Percentiles rank a stretch among this genome's conserved stretches.
These are phyloP conservation scores for Phenoliferia sp. DNA, from an alignment of 1,284 basidiomycete species.

Conservation along the genomic window DNA sequence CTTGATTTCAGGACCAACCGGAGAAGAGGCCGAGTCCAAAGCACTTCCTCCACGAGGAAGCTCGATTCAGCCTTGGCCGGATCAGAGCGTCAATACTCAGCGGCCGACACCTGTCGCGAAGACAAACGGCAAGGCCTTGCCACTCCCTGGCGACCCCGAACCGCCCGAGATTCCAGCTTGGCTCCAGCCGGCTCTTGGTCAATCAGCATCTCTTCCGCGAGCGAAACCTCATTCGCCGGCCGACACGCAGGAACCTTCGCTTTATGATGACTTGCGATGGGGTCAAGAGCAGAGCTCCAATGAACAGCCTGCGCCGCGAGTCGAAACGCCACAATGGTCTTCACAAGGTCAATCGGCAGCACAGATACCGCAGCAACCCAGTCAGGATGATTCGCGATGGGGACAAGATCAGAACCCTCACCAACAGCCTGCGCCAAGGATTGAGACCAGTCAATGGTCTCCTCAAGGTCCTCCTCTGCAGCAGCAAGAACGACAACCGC, in stretches of 20 bases:
- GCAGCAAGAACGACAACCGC: neutral
- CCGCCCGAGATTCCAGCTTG: conserved; percentile 1
- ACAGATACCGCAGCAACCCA: no score
- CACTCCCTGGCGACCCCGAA: conserved; percentile 23
- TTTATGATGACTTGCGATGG: neutral
- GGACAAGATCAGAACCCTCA: no score
- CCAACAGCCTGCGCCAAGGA: neutral
- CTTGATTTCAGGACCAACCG: neutral
- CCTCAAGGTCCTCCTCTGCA: neutral
- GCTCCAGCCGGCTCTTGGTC: conserved; percentile 4
- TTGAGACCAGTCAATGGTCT: neutral
- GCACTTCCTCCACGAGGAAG: neutral
- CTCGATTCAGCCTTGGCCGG: neutral
- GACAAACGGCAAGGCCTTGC: neutral
- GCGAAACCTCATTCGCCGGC: neutral
- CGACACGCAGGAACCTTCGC: neutral
- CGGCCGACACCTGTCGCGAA: neutral
- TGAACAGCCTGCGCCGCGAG: no score
- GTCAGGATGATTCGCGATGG: no score
- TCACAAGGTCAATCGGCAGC: no score
- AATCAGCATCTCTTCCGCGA: neutral
- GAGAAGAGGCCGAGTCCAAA: neutral
- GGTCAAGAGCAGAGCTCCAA: no score
- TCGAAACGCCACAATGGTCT: no score
- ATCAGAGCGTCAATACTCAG: neutral